Evolutionary conservation across 2,329 filamentous ascomycete genomes (phyloP), one percentile per base, ranked within the genome.

Genomic region (Colletotrichum viniferum): DNA sequence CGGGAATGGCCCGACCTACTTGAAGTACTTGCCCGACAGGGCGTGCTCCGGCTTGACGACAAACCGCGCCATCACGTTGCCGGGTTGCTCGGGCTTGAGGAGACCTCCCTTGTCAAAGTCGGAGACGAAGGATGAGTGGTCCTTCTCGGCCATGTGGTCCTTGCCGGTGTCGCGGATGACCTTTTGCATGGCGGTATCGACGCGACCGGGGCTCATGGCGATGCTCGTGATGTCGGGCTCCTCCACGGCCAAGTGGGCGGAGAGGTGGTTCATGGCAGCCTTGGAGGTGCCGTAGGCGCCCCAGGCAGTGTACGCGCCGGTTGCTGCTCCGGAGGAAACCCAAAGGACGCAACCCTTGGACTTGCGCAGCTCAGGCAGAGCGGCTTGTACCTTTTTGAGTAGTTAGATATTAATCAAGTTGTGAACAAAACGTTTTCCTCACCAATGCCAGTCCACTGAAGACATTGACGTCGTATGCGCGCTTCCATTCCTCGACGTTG

Each of bases 121-220:
- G 1, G 90, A 87, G 14, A 91, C 87, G 80, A 98, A 98, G 32
- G 86, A 87, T 9, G 89, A 87, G 83, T 97, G 94, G 73, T 92
- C 90, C 8, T 85, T 82, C 69, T 87, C 82, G 65, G 87, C 81
- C 90, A 92, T 92, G 69, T 83, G 83, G 3, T 82, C 81, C 48
- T 85, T 83, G 58, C 88, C 90, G 5, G 85, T 82, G 62, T 96
- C 92, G 66, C 97, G 89, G 73, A 99, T 90, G 73, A 94, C 90
- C n/a, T 89, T 89, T 83, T 98, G 96, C 96, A 98, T 98, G 67
- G 93, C 93, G 0, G 96, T 98, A 81, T 98, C 94, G 9, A 97
- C 94, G 61, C 94, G 92, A 4, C 96, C 96, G 0, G 96, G 96
- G 5, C 93, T 89, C 38, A 98, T 87, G 0, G 94, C 89, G 1